phyloP scores from a whole-genome alignment of 1,284 basidiomycete genomes.

The Pyrrhoderma noxium region DNA sequence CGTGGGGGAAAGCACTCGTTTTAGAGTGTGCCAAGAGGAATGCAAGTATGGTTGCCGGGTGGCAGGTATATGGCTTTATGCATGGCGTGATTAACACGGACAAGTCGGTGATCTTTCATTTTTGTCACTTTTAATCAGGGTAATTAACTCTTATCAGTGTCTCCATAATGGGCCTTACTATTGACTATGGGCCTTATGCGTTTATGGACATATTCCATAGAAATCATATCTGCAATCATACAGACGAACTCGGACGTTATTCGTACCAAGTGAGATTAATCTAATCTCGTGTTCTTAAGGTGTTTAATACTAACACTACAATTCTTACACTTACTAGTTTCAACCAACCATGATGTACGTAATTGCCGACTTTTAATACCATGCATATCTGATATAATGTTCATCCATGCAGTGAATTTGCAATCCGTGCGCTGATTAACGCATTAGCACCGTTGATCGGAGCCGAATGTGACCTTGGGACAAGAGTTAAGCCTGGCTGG shows the following conservation, averaged over 20 bases:
- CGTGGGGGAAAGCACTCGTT: conserved; percentile 67
- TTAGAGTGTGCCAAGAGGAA: conserved; percentile 77
- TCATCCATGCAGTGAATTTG: conserved; percentile 69
- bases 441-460: conserved; percentile 79
- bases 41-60: conserved; percentile 84
- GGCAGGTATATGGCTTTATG: conserved; percentile 95
- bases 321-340: no score
- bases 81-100: conserved; percentile 96
- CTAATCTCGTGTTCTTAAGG: no score
- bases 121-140: background rate
- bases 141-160: conserved; percentile 41
- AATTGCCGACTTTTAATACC: background rate
- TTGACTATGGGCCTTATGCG: conserved; percentile 92
- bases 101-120: conserved; percentile 46
- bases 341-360: conserved; percentile 35
- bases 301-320: no score
- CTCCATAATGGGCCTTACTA: conserved; percentile 82
- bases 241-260: conserved; percentile 82
- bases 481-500: conserved; percentile 58
- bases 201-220: conserved; percentile 92
- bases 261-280: conserved; percentile 68
- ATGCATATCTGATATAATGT: no score
- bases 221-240: conserved; percentile 90
- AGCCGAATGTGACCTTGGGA: conserved; percentile 54
- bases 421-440: conserved; percentile 67